Conservation (phyloP, 306 rosid species). For the Purshia tridentata region DNA sequence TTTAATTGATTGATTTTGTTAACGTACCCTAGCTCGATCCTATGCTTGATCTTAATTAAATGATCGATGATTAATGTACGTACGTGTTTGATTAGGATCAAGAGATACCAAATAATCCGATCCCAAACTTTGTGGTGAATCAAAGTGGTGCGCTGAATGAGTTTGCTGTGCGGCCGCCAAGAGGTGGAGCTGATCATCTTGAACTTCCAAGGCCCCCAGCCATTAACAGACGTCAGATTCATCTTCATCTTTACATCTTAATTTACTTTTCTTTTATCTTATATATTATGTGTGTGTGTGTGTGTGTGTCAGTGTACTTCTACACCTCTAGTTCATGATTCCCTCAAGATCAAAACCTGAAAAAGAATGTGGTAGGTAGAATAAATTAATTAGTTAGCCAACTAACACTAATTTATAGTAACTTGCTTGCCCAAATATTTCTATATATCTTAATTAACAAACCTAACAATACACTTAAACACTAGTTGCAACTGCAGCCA, state of each 20-base stretch:
- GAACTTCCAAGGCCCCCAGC: slow-evolving; percentile 78
- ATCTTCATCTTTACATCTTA: background rate
- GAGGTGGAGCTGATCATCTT: slow-evolving; percentile 35
- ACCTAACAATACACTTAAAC: no score
- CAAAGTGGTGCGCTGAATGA: slow-evolving; percentile 48
- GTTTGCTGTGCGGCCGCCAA: slow-evolving; percentile 56
- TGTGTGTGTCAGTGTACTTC: background rate
- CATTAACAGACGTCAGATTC: slow-evolving; percentile 75
- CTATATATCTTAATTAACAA: no score
- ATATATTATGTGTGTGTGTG: background rate
- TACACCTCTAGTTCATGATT: background rate
- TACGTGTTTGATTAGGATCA: slow-evolving; percentile 39
- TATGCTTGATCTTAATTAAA: no score
- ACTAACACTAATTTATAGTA: background rate
- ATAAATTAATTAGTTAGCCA: background rate
- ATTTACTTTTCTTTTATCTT: background rate
- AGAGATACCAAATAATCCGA: slow-evolving; percentile 64
- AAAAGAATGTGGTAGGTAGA: background rate
- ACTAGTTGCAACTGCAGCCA: no score
- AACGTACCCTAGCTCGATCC: no score
- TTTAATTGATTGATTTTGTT: no score
- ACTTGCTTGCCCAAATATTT: no score
- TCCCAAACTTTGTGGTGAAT: slow-evolving; percentile 64
- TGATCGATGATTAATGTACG: no score
- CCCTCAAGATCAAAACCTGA: background rate